These are phyloP conservation scores for Jamesozyma piceae DNA, from an alignment of 805 yeast genomes.

Conservation along the genomic window DNA sequence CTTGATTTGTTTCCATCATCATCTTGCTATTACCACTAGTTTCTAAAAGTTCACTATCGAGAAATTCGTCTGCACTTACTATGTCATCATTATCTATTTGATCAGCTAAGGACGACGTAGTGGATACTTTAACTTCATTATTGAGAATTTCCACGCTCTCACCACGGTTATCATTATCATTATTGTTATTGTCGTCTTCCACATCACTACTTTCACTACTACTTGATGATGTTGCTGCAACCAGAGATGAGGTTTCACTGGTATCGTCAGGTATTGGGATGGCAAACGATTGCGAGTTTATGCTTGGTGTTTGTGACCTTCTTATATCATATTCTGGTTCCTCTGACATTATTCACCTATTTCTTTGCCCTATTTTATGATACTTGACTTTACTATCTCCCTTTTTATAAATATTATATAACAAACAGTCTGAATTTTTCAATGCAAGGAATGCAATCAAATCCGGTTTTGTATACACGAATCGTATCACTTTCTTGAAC, in stretches of 20 bases:
- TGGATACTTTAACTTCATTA: not conserved
- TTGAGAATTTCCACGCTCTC: not conserved
- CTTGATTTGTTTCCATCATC: slow-evolving; percentile 4
- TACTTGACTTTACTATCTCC: too few relatives aligned
- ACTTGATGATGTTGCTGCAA: slow-evolving; percentile 7
- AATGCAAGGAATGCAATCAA: too few relatives aligned
- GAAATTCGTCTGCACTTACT: slow-evolving; percentile 7
- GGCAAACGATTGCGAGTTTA: slow-evolving; percentile 22
- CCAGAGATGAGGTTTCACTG: too few relatives aligned
- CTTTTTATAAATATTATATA: too few relatives aligned
- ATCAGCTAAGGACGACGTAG: not conserved
- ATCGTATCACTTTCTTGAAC: too few relatives aligned
- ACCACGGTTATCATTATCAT: too few relatives aligned
- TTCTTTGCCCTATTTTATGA: too few relatives aligned
- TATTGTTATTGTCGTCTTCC: not conserved
- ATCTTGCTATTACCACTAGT: slow-evolving; percentile 3
- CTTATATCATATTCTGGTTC: not conserved
- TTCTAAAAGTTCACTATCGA: slow-evolving; percentile 12
- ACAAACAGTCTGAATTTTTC: too few relatives aligned
- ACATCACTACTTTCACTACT: not conserved
- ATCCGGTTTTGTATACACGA: too few relatives aligned
- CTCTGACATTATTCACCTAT: too few relatives aligned
- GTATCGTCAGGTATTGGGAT: slow-evolving; percentile 22
- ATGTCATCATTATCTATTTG: slow-evolving; percentile 7
- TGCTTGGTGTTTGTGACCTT: slow-evolving; percentile 20